phyloP scores from a whole-genome alignment of 257 asterid species.

The Echites panduratus region DNA sequence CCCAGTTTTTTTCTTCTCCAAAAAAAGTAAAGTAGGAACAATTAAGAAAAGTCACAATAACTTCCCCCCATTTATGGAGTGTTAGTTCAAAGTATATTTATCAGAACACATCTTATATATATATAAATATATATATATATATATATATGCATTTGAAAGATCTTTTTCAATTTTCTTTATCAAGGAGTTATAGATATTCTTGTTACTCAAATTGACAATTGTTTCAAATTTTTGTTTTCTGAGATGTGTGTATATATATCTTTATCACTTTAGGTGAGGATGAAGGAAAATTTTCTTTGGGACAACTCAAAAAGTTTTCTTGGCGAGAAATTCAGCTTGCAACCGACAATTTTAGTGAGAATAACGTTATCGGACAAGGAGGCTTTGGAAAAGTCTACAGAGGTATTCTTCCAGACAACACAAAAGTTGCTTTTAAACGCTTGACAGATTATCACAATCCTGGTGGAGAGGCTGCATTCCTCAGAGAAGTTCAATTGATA shows the following conservation, averaged over 20 bases:
- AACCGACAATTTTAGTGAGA: constrained; percentile 60
- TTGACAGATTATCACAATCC: constrained; percentile 67
- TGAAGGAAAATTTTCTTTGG: constrained; percentile 57
- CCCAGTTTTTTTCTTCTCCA: background rate
- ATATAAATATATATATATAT: too few relatives aligned
- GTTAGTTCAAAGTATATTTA: background rate
- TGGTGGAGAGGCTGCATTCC: constrained; percentile 89
- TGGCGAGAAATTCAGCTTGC: constrained; percentile 78
- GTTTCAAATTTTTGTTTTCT: background rate
- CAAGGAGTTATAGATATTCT: background rate
- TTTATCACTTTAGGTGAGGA: constrained; percentile 51
- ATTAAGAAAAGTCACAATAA: background rate
- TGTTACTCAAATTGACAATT: background rate
- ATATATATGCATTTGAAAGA: background rate
- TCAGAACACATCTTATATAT: too few relatives aligned
- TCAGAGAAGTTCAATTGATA: constrained; percentile 68
- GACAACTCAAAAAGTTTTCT: constrained; percentile 70
- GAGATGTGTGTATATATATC: background rate
- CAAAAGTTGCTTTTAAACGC: constrained; percentile 71
- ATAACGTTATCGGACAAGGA: constrained; percentile 81
- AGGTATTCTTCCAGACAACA: constrained; percentile 56
- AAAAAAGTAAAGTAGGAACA: background rate
- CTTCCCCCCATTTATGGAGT: background rate
- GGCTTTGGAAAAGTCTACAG: constrained; percentile 82
- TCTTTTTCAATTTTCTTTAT: background rate